Percentiles rank a stretch among this genome's conserved stretches.
These are phyloP conservation scores for Trichoderma pleuroti DNA, from an alignment of 2,329 filamentous ascomycete species.

Conservation along the genomic window DNA sequence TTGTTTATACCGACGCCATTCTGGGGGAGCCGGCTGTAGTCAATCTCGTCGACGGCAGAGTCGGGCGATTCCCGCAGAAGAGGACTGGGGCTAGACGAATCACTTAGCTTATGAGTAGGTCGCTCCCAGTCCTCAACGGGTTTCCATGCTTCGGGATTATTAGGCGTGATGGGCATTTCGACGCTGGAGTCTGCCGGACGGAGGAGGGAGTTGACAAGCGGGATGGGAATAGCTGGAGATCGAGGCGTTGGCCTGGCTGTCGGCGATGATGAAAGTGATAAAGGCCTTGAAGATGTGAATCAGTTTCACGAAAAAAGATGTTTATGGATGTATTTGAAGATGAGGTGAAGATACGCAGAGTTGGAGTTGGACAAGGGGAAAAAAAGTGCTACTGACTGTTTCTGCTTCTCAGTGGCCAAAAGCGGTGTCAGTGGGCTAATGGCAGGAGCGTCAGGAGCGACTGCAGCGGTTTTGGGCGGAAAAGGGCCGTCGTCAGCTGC, in stretches of 20 bases:
- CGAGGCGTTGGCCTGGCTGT: background rate
- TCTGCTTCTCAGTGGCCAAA: constrained; percentile 27
- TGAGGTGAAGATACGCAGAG: background rate
- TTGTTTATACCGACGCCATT: background rate
- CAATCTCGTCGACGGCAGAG: background rate
- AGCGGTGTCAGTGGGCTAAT: constrained; percentile 28
- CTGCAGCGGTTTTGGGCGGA: background rate
- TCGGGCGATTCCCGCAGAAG: background rate
- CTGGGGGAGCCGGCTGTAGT: background rate
- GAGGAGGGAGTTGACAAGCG: constrained; percentile 21
- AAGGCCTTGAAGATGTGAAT: background rate
- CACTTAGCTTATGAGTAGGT: background rate
- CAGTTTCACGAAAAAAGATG: background rate
- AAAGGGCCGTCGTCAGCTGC: background rate
- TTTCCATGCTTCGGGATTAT: constrained; percentile 16
- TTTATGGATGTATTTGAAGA: background rate
- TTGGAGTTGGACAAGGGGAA: background rate
- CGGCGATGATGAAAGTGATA: background rate
- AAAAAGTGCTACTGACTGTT: constrained; percentile 26
- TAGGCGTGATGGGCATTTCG: constrained; percentile 11
- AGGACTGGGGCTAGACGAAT: background rate
- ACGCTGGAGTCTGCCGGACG: background rate
- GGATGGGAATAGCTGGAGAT: constrained; percentile 2
- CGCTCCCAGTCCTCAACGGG: constrained; percentile 13
- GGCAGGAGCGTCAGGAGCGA: constrained; percentile 16